Base-by-base conservation (phyloP, 1,284 basidiomycete species). In the Meira miltonrushii region DNA sequence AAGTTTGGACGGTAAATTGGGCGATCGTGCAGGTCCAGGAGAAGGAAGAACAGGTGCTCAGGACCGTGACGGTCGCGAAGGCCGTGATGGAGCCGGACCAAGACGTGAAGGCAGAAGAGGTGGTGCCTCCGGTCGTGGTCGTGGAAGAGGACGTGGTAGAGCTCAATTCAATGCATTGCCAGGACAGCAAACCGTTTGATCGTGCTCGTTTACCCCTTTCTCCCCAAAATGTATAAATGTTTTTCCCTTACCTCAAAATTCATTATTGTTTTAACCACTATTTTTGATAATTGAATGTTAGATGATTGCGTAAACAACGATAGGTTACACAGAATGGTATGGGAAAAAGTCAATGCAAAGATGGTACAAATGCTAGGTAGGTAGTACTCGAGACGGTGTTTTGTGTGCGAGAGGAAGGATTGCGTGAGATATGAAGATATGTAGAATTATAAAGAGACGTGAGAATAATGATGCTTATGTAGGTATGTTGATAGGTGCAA, bases 1-100 rank as follows among this genome's bases (percentile, higher is more conserved):
- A 82, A 82, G 86, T n/a, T 81, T 97, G 55, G 93, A 97, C 78
- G 79, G 84, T 71, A 94, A 94, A 80, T 84, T 94, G 65, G 90
- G 90, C 37, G 73, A 76, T 49, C 65, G 65, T 55, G 62, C 66
- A 62, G 66, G 63, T 59, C 60, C 59, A 41, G 63, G 62, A 21
- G 41, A 52, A 8, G 52, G 21, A 13, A 62, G 41, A 33, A 47
- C 61, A 17, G 62, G 61, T 25, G 66, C 64, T 19, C 28, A 33
- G 8, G 65, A 69, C 49, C 25, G 65, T 2, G 68, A 64, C 19
- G 62, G 67, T 23, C 61, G 69, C n/a, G 64, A 66, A 40, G 46
- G 46, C 23, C 17, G 46, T 21, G 58, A 43, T 6, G 65, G 62
- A 11, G 64, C 65, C 51, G 56, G 61, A 4, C 65, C 67, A 23